Conservation (phyloP, 1,284 basidiomycete species). For the Blastosporella zonata region DNA sequence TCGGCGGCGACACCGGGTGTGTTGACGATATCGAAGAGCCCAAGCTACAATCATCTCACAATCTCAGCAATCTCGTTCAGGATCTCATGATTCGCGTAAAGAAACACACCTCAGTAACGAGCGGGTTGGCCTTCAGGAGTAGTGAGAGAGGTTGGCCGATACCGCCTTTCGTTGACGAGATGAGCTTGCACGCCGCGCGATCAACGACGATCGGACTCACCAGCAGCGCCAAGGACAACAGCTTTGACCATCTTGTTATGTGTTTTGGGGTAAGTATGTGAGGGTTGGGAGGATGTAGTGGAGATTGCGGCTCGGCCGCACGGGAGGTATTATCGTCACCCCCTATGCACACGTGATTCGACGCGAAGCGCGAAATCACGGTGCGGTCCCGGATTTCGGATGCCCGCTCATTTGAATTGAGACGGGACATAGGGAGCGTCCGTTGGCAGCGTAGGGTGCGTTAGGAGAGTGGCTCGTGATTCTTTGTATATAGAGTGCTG, state of each 20-base stretch:
- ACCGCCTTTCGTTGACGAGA: constrained; percentile 52
- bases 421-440: not conserved
- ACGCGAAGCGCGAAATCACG: constrained; percentile 14
- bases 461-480: no score
- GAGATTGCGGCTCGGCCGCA: constrained; percentile 1
- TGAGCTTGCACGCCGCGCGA: constrained; percentile 26
- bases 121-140: constrained; percentile 83
- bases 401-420: not conserved
- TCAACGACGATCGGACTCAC: constrained; percentile 36
- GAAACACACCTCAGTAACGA: constrained; percentile 65
- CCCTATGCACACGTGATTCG: constrained; percentile 18
- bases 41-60: constrained; percentile 47
- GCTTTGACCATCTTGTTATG: constrained; percentile 77
- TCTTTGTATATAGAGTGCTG: not conserved
- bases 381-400: not conserved
- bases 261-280: constrained; percentile 8
- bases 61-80: not conserved
- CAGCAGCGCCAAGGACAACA: constrained; percentile 91
- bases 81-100: not conserved
- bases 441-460: not conserved
- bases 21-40: constrained; percentile 95
- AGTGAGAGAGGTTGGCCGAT: constrained; percentile 94
- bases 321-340: not conserved
- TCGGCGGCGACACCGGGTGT: constrained; percentile 96
- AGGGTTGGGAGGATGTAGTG: constrained; percentile 6